Evolutionary conservation across 352 stramenopile species (phyloP).

Genomic region (Pythium oligandrum): DNA sequence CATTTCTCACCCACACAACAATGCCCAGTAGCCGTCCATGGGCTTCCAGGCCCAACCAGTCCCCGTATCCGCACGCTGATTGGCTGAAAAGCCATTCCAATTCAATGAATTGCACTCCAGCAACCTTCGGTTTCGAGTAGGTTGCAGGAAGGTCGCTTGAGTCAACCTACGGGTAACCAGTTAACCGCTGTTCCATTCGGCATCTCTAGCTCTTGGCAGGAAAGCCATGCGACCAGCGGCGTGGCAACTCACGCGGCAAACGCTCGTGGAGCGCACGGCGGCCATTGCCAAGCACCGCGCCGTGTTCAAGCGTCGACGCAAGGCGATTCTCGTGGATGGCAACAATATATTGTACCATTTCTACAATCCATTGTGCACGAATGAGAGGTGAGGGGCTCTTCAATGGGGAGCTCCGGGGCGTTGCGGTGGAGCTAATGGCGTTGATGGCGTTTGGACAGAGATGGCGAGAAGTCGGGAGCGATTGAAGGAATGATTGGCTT

Average conservation of each 20-base stretch:
- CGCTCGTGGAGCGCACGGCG: too few relatives aligned
- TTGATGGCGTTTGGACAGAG: conserved; percentile 3
- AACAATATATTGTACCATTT: conserved; percentile 33
- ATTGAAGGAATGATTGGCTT: conserved; percentile 19
- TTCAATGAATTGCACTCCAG: conserved; percentile 15
- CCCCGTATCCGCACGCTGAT: conserved; percentile 2
- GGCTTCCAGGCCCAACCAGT: conserved; percentile 17
- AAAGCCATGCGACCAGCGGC: too few relatives aligned
- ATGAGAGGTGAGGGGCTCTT: conserved; percentile 9
- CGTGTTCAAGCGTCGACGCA: conserved; percentile 12
- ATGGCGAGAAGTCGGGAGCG: conserved; percentile 15
- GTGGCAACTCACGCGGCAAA: too few relatives aligned
- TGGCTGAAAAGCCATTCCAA: conserved; percentile 16
- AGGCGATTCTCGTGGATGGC: conserved; percentile 23
- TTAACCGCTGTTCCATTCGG: conserved; percentile 3
- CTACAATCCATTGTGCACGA: conserved; percentile 19
- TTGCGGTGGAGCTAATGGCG: too few relatives aligned
- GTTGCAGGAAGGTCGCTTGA: background rate
- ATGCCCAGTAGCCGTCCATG: background rate
- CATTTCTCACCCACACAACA: conserved; percentile 20
- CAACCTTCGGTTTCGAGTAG: background rate
- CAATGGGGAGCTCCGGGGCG: too few relatives aligned
- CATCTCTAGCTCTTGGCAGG: too few relatives aligned
- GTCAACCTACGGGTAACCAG: conserved; percentile 7
- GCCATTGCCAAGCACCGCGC: background rate